A percentile compares a stretch with the other conserved stretches of the same genome.
phyloP scores from a whole-genome alignment of 148 eudicot genomes.

The Fagopyrum tataricum region DNA sequence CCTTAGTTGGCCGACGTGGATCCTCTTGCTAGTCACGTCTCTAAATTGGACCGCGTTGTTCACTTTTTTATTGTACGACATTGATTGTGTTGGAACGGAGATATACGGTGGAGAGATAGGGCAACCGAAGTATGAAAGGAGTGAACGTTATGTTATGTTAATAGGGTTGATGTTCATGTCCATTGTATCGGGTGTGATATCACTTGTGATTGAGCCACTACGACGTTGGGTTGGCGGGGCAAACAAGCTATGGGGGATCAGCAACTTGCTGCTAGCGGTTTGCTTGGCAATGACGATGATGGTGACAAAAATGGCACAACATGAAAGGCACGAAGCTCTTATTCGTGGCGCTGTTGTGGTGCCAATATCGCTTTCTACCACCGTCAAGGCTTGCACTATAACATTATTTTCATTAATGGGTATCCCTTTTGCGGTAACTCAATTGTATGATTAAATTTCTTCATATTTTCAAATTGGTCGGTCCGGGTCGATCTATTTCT shows the following conservation, averaged over 20 bases:
- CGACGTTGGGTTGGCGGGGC: constrained; percentile 31
- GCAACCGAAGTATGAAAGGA: constrained; percentile 22
- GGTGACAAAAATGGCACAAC: constrained; percentile 36
- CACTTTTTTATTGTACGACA: constrained; percentile 39
- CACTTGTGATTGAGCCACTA: constrained; percentile 24
- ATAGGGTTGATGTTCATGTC: constrained; percentile 32
- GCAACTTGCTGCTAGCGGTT: constrained; percentile 25
- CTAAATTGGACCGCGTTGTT: constrained; percentile 58
- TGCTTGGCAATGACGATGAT: constrained; percentile 29
- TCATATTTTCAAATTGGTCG: too few species aligned
- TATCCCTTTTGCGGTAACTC: constrained; percentile 49
- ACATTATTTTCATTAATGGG: constrained; percentile 45
- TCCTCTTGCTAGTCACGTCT: constrained; percentile 34
- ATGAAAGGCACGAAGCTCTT: constrained; percentile 9
- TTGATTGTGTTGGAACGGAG: constrained; percentile 53
- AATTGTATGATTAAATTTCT: neutral
- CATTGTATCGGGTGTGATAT: constrained; percentile 23
- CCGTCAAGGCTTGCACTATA: constrained; percentile 41
- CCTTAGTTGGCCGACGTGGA: constrained; percentile 39
- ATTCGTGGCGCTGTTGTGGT: neutral
- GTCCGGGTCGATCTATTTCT: too few species aligned
- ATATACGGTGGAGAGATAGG: constrained; percentile 44
- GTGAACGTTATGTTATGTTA: constrained; percentile 32
- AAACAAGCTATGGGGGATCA: constrained; percentile 36
- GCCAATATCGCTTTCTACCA: constrained; percentile 21